Evolutionary conservation across 768 basidiomycete genomes (phyloP).

Genomic region (Kwoniella dejecticola): DNA sequence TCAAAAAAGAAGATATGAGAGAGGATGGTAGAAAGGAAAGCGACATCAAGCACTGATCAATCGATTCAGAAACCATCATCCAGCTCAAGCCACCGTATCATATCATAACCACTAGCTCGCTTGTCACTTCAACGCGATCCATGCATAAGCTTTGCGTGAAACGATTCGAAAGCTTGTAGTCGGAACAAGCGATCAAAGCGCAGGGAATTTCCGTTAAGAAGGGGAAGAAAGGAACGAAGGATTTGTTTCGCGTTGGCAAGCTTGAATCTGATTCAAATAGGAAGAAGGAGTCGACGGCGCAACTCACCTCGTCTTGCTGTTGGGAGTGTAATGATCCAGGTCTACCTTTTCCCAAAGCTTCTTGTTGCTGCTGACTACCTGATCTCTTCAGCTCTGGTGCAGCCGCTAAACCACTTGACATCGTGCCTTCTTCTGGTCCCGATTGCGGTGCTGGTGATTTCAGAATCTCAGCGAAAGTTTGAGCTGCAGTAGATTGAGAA

Average conservation of each 20-base stretch:
- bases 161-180: neutral
- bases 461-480: slow-evolving; percentile 22
- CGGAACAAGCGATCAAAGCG: neutral
- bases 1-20: neutral
- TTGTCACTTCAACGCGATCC: neutral
- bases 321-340: slow-evolving; percentile 5
- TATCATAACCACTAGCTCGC: neutral
- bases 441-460: slow-evolving; percentile 8
- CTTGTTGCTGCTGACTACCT: slow-evolving; percentile 22
- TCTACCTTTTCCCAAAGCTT: slow-evolving; percentile 24
- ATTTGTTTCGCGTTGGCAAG: neutral
- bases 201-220: neutral
- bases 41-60: neutral
- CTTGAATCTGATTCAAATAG: neutral
- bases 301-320: slow-evolving; percentile 2
- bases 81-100: slow-evolving; percentile 12
- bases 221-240: neutral
- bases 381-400: slow-evolving; percentile 6
- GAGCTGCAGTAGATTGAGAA: slow-evolving; percentile 7
- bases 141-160: neutral
- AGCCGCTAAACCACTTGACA: neutral
- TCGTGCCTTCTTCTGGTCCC: neutral
- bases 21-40: neutral
- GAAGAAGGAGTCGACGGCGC: neutral
- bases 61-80: slow-evolving; percentile 4